phyloP scores from a whole-genome alignment of 495 filamentous ascomycete genomes.

The Aspergillus homomorphus region DNA sequence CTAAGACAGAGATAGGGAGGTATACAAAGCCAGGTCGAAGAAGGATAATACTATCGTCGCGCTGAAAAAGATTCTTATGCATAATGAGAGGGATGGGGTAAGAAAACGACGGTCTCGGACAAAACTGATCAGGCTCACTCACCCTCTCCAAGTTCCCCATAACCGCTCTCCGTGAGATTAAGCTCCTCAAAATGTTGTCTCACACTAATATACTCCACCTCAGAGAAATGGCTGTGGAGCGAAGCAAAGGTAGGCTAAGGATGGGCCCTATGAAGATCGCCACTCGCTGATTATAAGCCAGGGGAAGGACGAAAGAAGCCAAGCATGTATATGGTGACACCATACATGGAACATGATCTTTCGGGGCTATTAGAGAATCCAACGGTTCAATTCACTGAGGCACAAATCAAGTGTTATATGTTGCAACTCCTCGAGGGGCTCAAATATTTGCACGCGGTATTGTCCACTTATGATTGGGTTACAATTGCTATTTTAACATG shows the following conservation, averaged over 20 bases:
- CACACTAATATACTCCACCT: constrained; percentile 85
- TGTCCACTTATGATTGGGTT: background rate
- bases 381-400: constrained; percentile 74
- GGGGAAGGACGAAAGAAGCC: constrained; percentile 77
- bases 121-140: constrained; percentile 10
- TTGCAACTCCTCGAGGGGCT: constrained; percentile 88
- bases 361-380: constrained; percentile 96
- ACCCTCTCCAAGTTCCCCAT: constrained; percentile 72
- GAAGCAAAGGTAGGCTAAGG: constrained; percentile 53
- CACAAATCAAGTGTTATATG: constrained; percentile 98
- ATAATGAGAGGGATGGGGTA: constrained; percentile 92
- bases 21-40: constrained; percentile 81
- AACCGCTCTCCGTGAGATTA: constrained; percentile 96
- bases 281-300: constrained; percentile 22
- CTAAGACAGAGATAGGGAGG: constrained; percentile 56
- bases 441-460: constrained; percentile 79
- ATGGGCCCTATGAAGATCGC: background rate
- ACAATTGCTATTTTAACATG: constrained; percentile 15
- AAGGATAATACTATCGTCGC: constrained; percentile 72
- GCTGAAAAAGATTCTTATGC: constrained; percentile 96
- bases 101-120: constrained; percentile 22
- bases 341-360: constrained; percentile 98
- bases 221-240: constrained; percentile 94
- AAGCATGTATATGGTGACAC: constrained; percentile 97
- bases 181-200: constrained; percentile 88